Evolutionary conservation across 2,329 filamentous ascomycete genomes (phyloP).

Genomic region (Cercospora zeae-maydis): DNA sequence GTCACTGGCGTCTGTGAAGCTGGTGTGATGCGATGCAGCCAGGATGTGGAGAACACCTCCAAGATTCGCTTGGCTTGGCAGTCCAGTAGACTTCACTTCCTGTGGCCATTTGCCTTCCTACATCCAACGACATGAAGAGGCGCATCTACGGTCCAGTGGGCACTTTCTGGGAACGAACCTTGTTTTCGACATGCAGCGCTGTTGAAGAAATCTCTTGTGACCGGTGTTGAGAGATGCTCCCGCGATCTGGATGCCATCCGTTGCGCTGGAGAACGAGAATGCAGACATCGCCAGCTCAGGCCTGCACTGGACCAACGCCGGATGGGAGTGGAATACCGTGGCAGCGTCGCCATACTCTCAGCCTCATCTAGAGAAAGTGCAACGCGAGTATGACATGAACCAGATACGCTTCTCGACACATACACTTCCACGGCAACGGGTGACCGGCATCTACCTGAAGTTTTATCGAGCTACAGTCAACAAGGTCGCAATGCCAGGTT

Average conservation of each 20-base stretch:
- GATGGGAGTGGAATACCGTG: neutral
- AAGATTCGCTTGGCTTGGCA: constrained; percentile 9
- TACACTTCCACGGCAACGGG: neutral
- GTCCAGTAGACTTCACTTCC: constrained; percentile 5
- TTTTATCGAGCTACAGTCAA: no score
- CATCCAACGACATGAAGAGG: neutral
- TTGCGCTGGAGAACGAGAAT: neutral
- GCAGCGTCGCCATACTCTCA: neutral
- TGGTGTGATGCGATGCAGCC: constrained; percentile 14
- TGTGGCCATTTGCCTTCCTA: neutral
- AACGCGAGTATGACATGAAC: neutral
- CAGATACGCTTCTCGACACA: neutral
- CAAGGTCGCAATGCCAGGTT: no score
- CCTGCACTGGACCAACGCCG: neutral
- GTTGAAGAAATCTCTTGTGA: neutral
- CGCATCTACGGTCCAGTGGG: neutral
- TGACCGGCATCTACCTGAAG: no score
- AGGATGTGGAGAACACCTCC: constrained; percentile 4
- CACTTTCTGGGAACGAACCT: neutral
- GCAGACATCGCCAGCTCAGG: neutral
- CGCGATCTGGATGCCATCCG: neutral
- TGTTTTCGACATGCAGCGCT: neutral
- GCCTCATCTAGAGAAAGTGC: neutral
- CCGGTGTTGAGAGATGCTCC: neutral
- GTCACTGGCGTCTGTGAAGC: constrained; percentile 17